Base-by-base conservation (phyloP, 805 yeast genomes). In the Cyberlindnera bimundalis region DNA sequence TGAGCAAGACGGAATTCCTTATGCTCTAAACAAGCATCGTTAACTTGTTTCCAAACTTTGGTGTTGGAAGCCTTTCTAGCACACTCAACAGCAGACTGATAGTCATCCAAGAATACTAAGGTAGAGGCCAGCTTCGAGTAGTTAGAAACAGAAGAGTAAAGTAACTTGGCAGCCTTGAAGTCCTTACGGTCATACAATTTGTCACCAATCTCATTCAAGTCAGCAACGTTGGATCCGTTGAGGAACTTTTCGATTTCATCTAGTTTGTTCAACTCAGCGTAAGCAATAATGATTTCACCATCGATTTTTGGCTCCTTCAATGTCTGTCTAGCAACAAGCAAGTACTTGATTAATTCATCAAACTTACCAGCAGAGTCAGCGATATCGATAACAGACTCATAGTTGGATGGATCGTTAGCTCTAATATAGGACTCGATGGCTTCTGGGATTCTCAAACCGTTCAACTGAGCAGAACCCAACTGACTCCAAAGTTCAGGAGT, bases 81-180 rank as follows among this genome's bases (percentile, higher is more conserved):
- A 66, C 97, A 89, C 60, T 93, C 98, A 48, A 93, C 99, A 37
- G 99, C 99, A 42, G 87, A 80, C 68, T 93, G 97, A 65, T 88
- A 90, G 62, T 93, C 97, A 40, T 79, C 81, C 58, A 93, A 71
- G 70, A 81, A 89, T 26, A 93, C 99, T 59, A 90, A 77, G 23
- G 98, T 91, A n/a, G 96, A 84, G 13, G 99, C 98, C 55, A 93
- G 77, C 65, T 90, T 93, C 35, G 96, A 84, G 74, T 95, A 91
- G 68, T 91, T 93, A 29, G 96, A 88, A 44, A 91, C 82, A 49
- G 81, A 83, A 9, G 89, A 71, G 66, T 78, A 93, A 55, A 95
- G 77, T 48, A 88, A 71, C 68, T 89, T 91, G 30, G 99, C 96
- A 36, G 96, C 98, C 56, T 86, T 81, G 68, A 86, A 93, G 66